These are phyloP conservation scores for Cardamine occulta DNA, from an alignment of 345 rosid genomes.

Conservation along the genomic window DNA sequence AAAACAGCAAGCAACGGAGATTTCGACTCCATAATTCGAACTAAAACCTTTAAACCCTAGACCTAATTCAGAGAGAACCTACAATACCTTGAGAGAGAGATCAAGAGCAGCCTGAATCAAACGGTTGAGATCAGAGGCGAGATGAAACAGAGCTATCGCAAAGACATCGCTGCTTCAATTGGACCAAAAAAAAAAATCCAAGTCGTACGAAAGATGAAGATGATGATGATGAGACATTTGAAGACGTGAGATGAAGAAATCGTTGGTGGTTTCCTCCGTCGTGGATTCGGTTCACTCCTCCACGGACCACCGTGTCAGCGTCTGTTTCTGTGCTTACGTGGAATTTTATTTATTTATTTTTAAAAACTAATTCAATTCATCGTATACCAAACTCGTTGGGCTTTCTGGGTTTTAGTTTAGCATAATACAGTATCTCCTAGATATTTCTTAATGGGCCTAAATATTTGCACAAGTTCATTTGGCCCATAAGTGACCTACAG, in stretches of 20 bases:
- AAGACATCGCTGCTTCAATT: constrained; percentile 27
- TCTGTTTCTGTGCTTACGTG: constrained; percentile 49
- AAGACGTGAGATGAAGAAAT: constrained; percentile 34
- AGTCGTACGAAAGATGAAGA: constrained; percentile 32
- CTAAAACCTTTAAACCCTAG: constrained; percentile 30
- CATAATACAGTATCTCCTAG: neutral
- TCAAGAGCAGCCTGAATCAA: constrained; percentile 27
- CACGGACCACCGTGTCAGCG: constrained; percentile 52
- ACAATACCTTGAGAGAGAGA: constrained; percentile 27
- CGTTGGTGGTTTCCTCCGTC: constrained; percentile 44
- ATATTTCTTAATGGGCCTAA: constrained; percentile 13
- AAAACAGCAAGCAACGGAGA: constrained; percentile 23
- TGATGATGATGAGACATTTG: constrained; percentile 31
- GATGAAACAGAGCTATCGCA: constrained; percentile 23
- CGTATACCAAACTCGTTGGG: constrained; percentile 26
- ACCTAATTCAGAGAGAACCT: constrained; percentile 9
- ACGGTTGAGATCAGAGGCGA: constrained; percentile 19
- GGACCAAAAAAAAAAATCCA: neutral
- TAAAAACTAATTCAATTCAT: neutral
- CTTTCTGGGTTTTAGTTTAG: constrained; percentile 17
- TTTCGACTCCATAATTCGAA: constrained; percentile 18
- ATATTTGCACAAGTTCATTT: neutral
- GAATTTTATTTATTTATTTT: constrained; percentile 23
- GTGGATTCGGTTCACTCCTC: constrained; percentile 41
- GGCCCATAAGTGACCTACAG: neutral